A percentile compares a stretch with the other conserved stretches of the same genome.
phyloP scores from a whole-genome alignment of 495 filamentous ascomycete genomes.

The Alectoria sarmentosa region DNA sequence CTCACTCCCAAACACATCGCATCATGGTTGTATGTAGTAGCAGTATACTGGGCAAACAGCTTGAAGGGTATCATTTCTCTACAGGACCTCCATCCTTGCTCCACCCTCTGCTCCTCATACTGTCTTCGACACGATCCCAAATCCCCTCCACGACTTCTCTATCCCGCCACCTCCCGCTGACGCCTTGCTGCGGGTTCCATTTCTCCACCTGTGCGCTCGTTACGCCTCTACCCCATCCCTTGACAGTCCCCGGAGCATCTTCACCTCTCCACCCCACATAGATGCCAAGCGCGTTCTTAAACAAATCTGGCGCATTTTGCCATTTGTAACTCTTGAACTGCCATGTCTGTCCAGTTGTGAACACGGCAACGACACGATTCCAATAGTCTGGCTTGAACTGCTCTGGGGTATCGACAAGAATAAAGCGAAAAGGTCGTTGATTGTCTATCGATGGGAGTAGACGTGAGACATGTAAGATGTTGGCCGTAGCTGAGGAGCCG shows the following conservation, averaged over 20 bases:
- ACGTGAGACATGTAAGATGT: conserved; percentile 78
- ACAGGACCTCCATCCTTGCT: conserved; percentile 54
- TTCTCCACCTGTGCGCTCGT: conserved; percentile 69
- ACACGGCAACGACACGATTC: conserved; percentile 91
- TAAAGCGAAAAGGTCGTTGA: conserved; percentile 75
- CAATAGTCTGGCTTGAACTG: conserved; percentile 98
- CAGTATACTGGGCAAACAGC: neutral
- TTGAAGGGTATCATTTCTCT: conserved; percentile 16
- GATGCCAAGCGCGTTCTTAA: conserved; percentile 76
- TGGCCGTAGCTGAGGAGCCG: conserved; percentile 50
- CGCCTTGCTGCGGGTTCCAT: conserved; percentile 53
- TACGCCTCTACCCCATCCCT: conserved; percentile 79
- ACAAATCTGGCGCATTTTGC: conserved; percentile 81
- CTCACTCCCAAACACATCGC: neutral
- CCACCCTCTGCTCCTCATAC: conserved; percentile 85
- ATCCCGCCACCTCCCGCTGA: conserved; percentile 73
- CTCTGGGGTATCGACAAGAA: conserved; percentile 84
- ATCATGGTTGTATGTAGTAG: neutral
- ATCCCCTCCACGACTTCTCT: conserved; percentile 89
- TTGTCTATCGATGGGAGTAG: conserved; percentile 67
- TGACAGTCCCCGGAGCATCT: conserved; percentile 64
- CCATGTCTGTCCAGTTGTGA: conserved; percentile 97
- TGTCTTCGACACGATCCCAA: conserved; percentile 82
- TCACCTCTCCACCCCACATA: conserved; percentile 93
- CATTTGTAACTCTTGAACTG: conserved; percentile 99